Evolutionary conservation across 2,329 filamentous ascomycete genomes (phyloP), one percentile per base, ranked within the genome.

Genomic region (Hypoxylon sp.): DNA sequence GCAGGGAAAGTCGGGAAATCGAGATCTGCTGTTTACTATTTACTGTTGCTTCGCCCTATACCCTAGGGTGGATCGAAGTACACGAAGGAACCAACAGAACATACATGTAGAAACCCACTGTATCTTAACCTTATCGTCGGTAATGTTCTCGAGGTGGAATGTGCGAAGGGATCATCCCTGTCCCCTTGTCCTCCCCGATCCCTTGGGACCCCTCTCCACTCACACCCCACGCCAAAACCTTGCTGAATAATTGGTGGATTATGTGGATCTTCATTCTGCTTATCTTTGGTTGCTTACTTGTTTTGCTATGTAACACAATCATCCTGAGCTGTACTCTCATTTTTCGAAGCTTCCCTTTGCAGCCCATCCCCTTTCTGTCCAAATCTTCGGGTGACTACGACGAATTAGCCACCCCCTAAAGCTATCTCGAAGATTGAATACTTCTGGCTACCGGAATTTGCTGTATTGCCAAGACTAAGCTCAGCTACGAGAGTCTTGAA

Each of bases 201-300:
- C 65, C 68, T 31, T 64, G 65, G 51, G 37, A 63, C 61, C 22
- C 42, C n/a, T 44, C 44, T 24, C 58, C 59, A 60, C 59, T 63
- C 31, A 2, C 51, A 63, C 52, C 59, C 63, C 65, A 65, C 65
- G 53, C 39, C 8, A 22, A 17, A 63, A 47, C 46, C 58, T 65
- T 39, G 35, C 50, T 55, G 52, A 65, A 70, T 70, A 55, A 66
- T 54, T 19, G 59, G 47, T 33, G 44, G 24, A 46, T 53, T 31
- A 17, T 58, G 51, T 57, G 61, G 59, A 44, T 44, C 46, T 50
- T 52, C 42, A 35, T 63, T 58, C 42, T 70, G 50, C 68, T 70
- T 70, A 70, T 70, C 68, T 70, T 22, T 63, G 35, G 22, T 55
- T 64, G 65, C 68, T 70, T 70, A 70, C 68, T 68, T 56, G 56